Evolutionary conservation across 495 filamentous ascomycete genomes (phyloP).

Genomic region (Penicillium alfredii): DNA sequence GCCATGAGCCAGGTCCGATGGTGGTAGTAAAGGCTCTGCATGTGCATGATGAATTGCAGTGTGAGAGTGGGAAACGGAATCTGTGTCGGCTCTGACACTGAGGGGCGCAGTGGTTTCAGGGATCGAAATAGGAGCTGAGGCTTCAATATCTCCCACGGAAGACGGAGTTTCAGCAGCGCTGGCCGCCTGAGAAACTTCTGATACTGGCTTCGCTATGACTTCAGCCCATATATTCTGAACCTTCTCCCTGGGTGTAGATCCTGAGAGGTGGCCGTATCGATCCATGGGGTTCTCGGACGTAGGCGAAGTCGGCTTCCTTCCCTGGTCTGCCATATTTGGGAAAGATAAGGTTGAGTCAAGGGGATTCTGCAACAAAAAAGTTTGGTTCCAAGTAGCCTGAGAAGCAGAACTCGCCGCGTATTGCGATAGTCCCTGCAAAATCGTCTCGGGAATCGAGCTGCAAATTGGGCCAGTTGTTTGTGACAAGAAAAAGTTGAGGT

Average conservation of each 20-base stretch:
- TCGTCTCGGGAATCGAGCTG: slow-evolving; percentile 6
- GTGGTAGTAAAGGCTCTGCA: slow-evolving; percentile 19
- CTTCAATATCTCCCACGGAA: slow-evolving; percentile 39
- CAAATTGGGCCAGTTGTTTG: no score
- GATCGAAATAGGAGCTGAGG: slow-evolving; percentile 19
- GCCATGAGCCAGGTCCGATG: slow-evolving; percentile 11
- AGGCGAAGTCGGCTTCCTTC: slow-evolving; percentile 10
- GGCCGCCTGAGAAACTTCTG: slow-evolving; percentile 4
- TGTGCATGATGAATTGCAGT: slow-evolving; percentile 19
- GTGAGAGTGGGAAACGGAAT: slow-evolving; percentile 17
- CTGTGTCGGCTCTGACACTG: slow-evolving; percentile 32
- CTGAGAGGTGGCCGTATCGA: slow-evolving; percentile 25
- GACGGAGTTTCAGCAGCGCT: slow-evolving; percentile 35
- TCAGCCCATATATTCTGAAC: slow-evolving; percentile 26
- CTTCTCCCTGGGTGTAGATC: slow-evolving; percentile 28
- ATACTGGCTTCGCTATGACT: slow-evolving; percentile 10
- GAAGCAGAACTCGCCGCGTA: neutral
- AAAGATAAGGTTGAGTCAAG: neutral
- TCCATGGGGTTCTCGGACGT: slow-evolving; percentile 17
- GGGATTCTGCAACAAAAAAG: neutral
- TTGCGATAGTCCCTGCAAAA: neutral
- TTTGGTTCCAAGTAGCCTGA: neutral
- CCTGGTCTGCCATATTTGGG: slow-evolving; percentile 15
- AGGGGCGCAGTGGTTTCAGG: slow-evolving; percentile 33
- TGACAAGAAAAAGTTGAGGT: no score